Percentiles rank a stretch among this genome's conserved stretches.
phyloP scores from a whole-genome alignment of 2,329 filamentous ascomycete genomes.

The Didymella lethalis region DNA sequence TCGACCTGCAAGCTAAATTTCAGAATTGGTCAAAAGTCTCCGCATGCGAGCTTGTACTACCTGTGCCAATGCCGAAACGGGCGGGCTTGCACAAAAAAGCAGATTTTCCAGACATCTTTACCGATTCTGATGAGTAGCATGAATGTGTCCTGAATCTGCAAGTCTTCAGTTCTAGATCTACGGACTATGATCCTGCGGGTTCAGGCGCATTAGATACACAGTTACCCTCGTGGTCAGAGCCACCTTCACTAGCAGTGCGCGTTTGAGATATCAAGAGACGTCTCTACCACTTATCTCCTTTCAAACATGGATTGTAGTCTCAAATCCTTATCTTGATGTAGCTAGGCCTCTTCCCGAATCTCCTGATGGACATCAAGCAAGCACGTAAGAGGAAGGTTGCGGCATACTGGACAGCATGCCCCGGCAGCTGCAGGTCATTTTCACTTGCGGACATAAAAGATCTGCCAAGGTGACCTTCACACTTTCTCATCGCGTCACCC shows the following conservation, averaged over 20 bases:
- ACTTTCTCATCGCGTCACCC: conserved; percentile 4
- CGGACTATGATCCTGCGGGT: conserved; percentile 38
- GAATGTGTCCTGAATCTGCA: conserved; percentile 28
- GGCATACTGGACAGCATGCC: not conserved
- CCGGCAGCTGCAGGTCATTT: conserved; percentile 1
- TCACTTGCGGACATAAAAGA: not conserved
- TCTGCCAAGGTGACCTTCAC: conserved; percentile 2
- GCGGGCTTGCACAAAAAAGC: conserved; percentile 31
- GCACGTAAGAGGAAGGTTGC: conserved; percentile 2
- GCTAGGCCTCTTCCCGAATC: not conserved
- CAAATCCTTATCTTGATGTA: not conserved
- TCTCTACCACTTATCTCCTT: not conserved
- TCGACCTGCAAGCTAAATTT: conserved; percentile 18
- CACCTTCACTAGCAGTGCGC: conserved; percentile 9
- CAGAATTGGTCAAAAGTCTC: conserved; percentile 19
- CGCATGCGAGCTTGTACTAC: conserved; percentile 23
- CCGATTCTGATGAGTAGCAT: conserved; percentile 26
- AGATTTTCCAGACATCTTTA: conserved; percentile 30
- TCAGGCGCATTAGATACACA: conserved; percentile 30
- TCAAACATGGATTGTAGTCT: not conserved
- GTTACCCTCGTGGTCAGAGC: conserved; percentile 30
- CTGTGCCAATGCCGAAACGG: conserved; percentile 23
- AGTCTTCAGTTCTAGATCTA: conserved; percentile 30
- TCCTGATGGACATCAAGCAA: not conserved
- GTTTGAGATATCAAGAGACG: not conserved